A percentile compares a stretch with the other conserved stretches of the same genome.
Conservation (phyloP, 768 basidiomycete species). For the Chalciporus chontae region DNA sequence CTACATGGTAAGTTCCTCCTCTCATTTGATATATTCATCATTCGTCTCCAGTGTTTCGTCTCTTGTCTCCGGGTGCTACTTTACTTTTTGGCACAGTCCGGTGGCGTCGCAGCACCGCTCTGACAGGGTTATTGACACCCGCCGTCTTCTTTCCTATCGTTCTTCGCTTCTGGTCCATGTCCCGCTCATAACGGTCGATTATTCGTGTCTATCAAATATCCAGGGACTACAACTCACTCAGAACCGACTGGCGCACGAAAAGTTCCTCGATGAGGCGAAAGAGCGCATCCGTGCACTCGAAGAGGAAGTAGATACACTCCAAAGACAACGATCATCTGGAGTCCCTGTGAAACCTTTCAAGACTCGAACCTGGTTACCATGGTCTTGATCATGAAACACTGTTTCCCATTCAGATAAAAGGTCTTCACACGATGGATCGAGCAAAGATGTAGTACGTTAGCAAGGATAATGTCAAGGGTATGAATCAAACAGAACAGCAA, state of each 20-base stretch:
- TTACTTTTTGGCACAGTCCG: not conserved
- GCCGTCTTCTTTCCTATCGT: constrained; percentile 2
- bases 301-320: constrained; percentile 46
- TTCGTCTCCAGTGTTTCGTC: not conserved
- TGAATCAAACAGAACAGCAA: not conserved
- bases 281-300: constrained; percentile 54
- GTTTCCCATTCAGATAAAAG: not conserved
- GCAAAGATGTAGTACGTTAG: not conserved
- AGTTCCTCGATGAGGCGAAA: constrained; percentile 60
- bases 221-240: constrained; percentile 69
- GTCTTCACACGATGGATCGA: not conserved
- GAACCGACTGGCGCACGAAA: constrained; percentile 64
- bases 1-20: constrained; percentile 53
- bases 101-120: constrained; percentile 9
- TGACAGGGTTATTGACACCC: not conserved
- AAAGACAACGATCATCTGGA: constrained; percentile 11
- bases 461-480: not conserved
- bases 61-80: not conserved
- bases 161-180: not conserved
- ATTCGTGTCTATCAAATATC: constrained; percentile 1
- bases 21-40: not conserved
- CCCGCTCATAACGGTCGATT: constrained; percentile 13
- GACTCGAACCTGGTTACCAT: constrained; percentile 23
- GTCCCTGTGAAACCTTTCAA: constrained; percentile 1
- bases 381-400: not conserved